Evolutionary conservation across 768 basidiomycete species (phyloP).

Genomic region (Psilocybe azurescens): DNA sequence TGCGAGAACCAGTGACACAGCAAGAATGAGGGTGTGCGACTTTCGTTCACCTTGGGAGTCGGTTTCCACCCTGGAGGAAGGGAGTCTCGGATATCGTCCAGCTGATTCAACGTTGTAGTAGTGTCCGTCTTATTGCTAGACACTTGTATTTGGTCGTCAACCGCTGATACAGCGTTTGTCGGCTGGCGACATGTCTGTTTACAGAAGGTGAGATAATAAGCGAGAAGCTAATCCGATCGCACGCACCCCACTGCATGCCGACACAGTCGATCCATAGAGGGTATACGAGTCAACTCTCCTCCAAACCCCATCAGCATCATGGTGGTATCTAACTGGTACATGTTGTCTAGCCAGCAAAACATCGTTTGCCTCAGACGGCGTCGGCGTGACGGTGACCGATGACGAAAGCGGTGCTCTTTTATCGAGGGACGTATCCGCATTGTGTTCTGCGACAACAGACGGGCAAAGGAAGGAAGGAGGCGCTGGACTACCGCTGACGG

Average conservation of each 20-base stretch:
- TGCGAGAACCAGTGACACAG: slow-evolving; percentile 67
- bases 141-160: slow-evolving; percentile 40
- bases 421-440: slow-evolving; percentile 8
- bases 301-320: slow-evolving; percentile 63
- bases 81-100: slow-evolving; percentile 36
- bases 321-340: slow-evolving; percentile 61
- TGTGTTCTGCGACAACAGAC: slow-evolving; percentile 32
- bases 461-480: slow-evolving; percentile 72
- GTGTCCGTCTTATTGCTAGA: slow-evolving; percentile 21
- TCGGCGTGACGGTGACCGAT: slow-evolving; percentile 15
- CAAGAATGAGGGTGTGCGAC: slow-evolving; percentile 55
- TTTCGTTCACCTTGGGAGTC: slow-evolving; percentile 15
- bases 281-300: slow-evolving; percentile 58
- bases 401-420: slow-evolving; percentile 18
- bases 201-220: slow-evolving; percentile 15
- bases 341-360: slow-evolving; percentile 23
- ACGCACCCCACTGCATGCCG: slow-evolving; percentile 44
- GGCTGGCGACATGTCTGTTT: slow-evolving; percentile 22
- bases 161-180: slow-evolving; percentile 27
- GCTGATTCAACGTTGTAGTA: slow-evolving; percentile 21
- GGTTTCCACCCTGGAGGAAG: slow-evolving; percentile 63
- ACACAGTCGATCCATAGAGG: slow-evolving; percentile 69
- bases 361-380: slow-evolving; percentile 7
- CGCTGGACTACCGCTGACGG: slow-evolving; percentile 52
- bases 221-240: slow-evolving; percentile 7